Evolutionary conservation across 306 rosid genomes (phyloP).

Genomic region (Bauhinia variegata): DNA sequence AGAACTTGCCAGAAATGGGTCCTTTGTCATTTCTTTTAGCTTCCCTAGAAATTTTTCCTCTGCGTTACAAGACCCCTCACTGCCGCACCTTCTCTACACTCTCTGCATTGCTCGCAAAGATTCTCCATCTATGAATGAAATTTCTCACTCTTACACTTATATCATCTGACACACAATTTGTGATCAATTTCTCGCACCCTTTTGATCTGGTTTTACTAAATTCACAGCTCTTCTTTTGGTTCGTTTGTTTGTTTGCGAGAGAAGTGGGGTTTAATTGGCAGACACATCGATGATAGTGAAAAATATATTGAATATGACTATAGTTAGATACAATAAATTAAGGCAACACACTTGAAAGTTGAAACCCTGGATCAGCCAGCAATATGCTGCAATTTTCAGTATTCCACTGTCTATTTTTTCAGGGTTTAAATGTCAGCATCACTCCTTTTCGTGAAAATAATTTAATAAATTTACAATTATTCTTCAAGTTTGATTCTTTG

Average conservation of each 20-base stretch:
- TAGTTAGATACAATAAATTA: constrained; percentile 11
- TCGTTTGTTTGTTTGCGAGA: no score
- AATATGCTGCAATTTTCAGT: neutral
- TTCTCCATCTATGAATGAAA: constrained; percentile 18
- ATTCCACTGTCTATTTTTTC: neutral
- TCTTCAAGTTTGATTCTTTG: neutral
- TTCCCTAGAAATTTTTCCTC: constrained; percentile 49
- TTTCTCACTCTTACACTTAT: neutral
- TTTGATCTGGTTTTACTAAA: no score
- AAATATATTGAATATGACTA: no score
- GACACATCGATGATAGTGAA: neutral
- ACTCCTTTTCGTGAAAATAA: neutral
- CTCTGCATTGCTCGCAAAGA: constrained; percentile 3
- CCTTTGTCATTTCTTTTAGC: constrained; percentile 17
- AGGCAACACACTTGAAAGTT: neutral
- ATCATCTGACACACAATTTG: constrained; percentile 26
- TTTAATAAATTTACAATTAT: no score
- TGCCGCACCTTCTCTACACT: neutral
- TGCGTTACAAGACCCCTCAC: no score
- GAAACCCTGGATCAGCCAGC: no score
- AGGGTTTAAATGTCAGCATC: no score
- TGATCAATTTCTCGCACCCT: constrained; percentile 14
- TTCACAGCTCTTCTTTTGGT: no score
- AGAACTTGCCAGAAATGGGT: constrained; percentile 37
- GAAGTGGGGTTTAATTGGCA: no score